A percentile compares a stretch with the other conserved stretches of the same genome.
phyloP scores from a whole-genome alignment of 345 rosid species.

The Sisymbrium irio region DNA sequence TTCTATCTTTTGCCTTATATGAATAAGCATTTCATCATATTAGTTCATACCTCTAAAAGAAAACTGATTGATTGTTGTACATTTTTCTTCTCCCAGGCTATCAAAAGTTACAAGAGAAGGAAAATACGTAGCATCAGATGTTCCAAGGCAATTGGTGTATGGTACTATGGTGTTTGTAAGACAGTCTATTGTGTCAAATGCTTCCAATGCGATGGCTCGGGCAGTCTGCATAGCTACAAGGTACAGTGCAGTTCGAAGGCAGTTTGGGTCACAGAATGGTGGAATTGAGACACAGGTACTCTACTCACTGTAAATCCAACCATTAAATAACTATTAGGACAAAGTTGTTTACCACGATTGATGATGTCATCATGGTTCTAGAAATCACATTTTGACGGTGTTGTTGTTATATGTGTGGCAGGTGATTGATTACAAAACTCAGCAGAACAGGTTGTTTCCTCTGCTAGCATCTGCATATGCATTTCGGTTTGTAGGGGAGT shows the following conservation, averaged over 20 bases:
- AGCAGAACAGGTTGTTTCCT: slow-evolving; percentile 87
- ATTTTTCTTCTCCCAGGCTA: slow-evolving; percentile 47
- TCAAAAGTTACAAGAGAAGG: slow-evolving; percentile 88
- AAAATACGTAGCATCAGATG: slow-evolving; percentile 60
- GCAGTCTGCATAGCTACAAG: slow-evolving; percentile 92
- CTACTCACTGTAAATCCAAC: not conserved
- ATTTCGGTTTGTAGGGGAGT: slow-evolving; percentile 90
- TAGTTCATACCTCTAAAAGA: slow-evolving; percentile 5
- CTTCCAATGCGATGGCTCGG: slow-evolving; percentile 71
- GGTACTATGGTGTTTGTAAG: slow-evolving; percentile 93
- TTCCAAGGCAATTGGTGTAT: slow-evolving; percentile 79
- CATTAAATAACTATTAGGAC: not conserved
- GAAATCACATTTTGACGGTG: not conserved
- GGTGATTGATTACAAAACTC: slow-evolving; percentile 96
- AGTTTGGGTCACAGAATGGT: slow-evolving; percentile 76
- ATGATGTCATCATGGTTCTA: not conserved
- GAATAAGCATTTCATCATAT: not conserved
- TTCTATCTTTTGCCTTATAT: not conserved
- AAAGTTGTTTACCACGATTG: not conserved
- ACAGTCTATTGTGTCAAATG: slow-evolving; percentile 72
- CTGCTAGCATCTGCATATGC: slow-evolving; percentile 96
- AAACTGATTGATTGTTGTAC: not conserved
- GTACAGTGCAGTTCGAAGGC: slow-evolving; percentile 89
- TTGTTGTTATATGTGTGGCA: slow-evolving; percentile 24
- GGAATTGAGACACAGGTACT: slow-evolving; percentile 78